phyloP scores from a whole-genome alignment of 805 yeast species.

The Nakazawaea peltata region DNA sequence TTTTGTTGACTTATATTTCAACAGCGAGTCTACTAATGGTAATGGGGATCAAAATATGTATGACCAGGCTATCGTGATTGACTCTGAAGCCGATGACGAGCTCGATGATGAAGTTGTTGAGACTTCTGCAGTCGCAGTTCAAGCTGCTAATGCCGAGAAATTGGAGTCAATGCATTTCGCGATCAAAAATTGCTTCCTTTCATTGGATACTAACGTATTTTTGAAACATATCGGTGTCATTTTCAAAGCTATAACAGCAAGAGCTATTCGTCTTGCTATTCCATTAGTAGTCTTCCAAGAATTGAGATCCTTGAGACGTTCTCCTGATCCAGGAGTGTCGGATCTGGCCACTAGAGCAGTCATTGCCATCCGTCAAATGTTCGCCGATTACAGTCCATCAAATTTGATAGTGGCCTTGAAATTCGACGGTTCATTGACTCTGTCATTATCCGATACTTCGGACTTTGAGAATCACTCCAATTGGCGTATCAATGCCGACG shows the following conservation, averaged over 20 bases:
- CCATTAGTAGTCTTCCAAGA: slow-evolving; percentile 78
- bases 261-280: slow-evolving; percentile 50
- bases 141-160: too few relatives aligned
- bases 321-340: slow-evolving; percentile 63
- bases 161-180: not conserved
- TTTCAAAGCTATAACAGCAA: slow-evolving; percentile 57
- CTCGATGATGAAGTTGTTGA: slow-evolving; percentile 15
- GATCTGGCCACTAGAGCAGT: slow-evolving; percentile 81
- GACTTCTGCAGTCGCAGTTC: too few relatives aligned
- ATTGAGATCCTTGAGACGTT: slow-evolving; percentile 58
- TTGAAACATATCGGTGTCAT: slow-evolving; percentile 72
- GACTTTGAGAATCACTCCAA: slow-evolving; percentile 68
- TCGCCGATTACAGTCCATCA: slow-evolving; percentile 33
- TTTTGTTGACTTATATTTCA: too few relatives aligned
- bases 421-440: slow-evolving; percentile 63
- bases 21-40: too few relatives aligned
- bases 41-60: too few relatives aligned
- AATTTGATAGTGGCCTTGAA: slow-evolving; percentile 49
- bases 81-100: slow-evolving; percentile 26
- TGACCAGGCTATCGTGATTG: slow-evolving; percentile 18
- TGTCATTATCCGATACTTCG: slow-evolving; percentile 60
- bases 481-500: slow-evolving; percentile 71
- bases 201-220: slow-evolving; percentile 77
- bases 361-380: slow-evolving; percentile 58
- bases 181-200: slow-evolving; percentile 26